phyloP scores from a whole-genome alignment of 129 eudicot genomes.

The Silybum marianum region DNA sequence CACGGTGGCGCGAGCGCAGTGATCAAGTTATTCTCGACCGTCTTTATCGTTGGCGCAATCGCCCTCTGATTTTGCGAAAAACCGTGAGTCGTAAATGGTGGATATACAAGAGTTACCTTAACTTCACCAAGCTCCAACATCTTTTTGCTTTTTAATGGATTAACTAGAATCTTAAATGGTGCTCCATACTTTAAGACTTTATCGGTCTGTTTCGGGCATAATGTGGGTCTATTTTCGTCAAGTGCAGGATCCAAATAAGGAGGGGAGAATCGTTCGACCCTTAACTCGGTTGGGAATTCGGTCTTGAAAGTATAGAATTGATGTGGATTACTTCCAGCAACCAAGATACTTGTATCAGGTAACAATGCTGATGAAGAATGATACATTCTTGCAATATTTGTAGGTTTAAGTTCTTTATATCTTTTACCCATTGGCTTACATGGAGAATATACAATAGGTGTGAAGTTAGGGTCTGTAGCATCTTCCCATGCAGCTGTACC shows the following conservation, averaged over 20 bases:
- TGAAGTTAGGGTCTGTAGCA: conserved; percentile 56
- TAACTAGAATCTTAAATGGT: conserved; percentile 20
- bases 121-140: conserved; percentile 14
- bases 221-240: conserved; percentile 29
- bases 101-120: conserved; percentile 57
- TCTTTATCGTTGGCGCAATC: conserved; percentile 29
- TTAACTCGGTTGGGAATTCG: conserved; percentile 57
- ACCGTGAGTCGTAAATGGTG: conserved; percentile 87
- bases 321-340: conserved; percentile 82
- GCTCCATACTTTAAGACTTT: conserved; percentile 46
- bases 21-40: not conserved
- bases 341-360: conserved; percentile 57
- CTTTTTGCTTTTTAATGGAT: not conserved
- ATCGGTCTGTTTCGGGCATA: conserved; percentile 3
- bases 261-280: conserved; percentile 73
- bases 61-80: conserved; percentile 70
- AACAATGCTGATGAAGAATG: conserved; percentile 67
- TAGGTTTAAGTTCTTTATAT: conserved; percentile 42
- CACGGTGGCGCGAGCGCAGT: conserved; percentile 53
- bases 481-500: conserved; percentile 80
- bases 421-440: conserved; percentile 46
- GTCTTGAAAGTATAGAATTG: conserved; percentile 35
- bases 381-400: conserved; percentile 72
- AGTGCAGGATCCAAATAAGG: conserved; percentile 56
- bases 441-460: conserved; percentile 57